phyloP scores from a whole-genome alignment of 2,329 filamentous ascomycete genomes.

The Fusarium haematococcum region DNA sequence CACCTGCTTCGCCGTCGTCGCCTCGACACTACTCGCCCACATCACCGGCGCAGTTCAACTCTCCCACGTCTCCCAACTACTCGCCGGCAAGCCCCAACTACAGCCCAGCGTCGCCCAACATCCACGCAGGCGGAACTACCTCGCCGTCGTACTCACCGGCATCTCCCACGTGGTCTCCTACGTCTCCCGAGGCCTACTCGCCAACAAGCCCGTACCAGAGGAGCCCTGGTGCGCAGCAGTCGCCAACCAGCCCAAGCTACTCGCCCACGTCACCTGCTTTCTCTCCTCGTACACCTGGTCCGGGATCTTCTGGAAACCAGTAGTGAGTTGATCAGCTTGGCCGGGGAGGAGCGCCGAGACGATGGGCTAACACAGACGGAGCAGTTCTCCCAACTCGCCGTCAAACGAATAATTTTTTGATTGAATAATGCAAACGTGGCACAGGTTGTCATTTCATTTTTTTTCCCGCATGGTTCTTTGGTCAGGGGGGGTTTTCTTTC shows the following conservation, averaged over 20 bases:
- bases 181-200: slow-evolving; percentile 74
- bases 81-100: slow-evolving; percentile 78
- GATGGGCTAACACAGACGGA: slow-evolving; percentile 45
- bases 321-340: slow-evolving; percentile 47
- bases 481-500: slow-evolving; percentile 18
- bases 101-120: slow-evolving; percentile 74
- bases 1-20: slow-evolving; percentile 69
- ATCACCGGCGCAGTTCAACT: slow-evolving; percentile 79
- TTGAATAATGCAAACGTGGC: slow-evolving; percentile 50
- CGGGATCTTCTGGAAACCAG: slow-evolving; percentile 57
- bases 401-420: slow-evolving; percentile 54
- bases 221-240: slow-evolving; percentile 65
- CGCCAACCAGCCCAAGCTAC: slow-evolving; percentile 77
- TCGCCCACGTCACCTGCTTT: slow-evolving; percentile 70
- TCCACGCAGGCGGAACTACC: slow-evolving; percentile 57
- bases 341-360: background rate
- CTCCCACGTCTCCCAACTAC: slow-evolving; percentile 80
- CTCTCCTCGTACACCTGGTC: slow-evolving; percentile 60
- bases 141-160: slow-evolving; percentile 76
- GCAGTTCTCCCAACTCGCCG: slow-evolving; percentile 58
- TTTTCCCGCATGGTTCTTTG: slow-evolving; percentile 29
- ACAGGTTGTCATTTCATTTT: slow-evolving; percentile 48
- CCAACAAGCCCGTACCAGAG: slow-evolving; percentile 73
- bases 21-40: slow-evolving; percentile 73
- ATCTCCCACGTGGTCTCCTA: slow-evolving; percentile 83